These are phyloP conservation scores for Vigna trinervia DNA, from an alignment of 306 rosid genomes.

Conservation along the genomic window DNA sequence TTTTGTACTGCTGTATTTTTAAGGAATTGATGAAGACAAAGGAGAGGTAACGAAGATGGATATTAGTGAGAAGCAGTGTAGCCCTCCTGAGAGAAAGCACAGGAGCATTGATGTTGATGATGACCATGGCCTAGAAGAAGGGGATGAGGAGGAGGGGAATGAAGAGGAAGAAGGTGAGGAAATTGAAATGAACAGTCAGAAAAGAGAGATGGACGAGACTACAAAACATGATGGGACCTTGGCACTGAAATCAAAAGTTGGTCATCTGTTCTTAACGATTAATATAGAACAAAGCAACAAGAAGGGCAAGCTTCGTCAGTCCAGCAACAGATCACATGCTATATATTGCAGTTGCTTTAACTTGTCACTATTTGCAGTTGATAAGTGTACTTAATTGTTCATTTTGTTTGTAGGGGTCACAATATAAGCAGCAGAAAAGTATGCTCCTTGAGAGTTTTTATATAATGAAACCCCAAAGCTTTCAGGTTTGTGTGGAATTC, in stretches of 20 bases:
- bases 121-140: slow-evolving; percentile 54
- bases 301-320: slow-evolving; percentile 47
- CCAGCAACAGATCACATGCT: slow-evolving; percentile 33
- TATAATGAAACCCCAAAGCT: slow-evolving; percentile 66
- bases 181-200: slow-evolving; percentile 60
- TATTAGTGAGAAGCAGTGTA: slow-evolving; percentile 56
- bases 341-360: slow-evolving; percentile 21
- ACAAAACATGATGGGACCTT: slow-evolving; percentile 54
- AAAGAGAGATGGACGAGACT: neutral
- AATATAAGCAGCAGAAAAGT: slow-evolving; percentile 54
- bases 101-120: slow-evolving; percentile 55
- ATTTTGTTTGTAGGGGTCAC: slow-evolving; percentile 63
- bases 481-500: slow-evolving; percentile 67
- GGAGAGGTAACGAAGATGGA: slow-evolving; percentile 58
- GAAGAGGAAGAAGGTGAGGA: slow-evolving; percentile 65
- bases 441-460: slow-evolving; percentile 51
- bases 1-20: slow-evolving; percentile 29
- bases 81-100: slow-evolving; percentile 60
- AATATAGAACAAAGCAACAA: slow-evolving; percentile 25
- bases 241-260: slow-evolving; percentile 48
- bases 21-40: slow-evolving; percentile 50
- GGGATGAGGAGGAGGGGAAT: slow-evolving; percentile 56
- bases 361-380: slow-evolving; percentile 13
- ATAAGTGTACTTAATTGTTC: slow-evolving; percentile 29
- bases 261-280: slow-evolving; percentile 45